phyloP scores from a whole-genome alignment of 345 rosid species.

The Moricandia arvensis region DNA sequence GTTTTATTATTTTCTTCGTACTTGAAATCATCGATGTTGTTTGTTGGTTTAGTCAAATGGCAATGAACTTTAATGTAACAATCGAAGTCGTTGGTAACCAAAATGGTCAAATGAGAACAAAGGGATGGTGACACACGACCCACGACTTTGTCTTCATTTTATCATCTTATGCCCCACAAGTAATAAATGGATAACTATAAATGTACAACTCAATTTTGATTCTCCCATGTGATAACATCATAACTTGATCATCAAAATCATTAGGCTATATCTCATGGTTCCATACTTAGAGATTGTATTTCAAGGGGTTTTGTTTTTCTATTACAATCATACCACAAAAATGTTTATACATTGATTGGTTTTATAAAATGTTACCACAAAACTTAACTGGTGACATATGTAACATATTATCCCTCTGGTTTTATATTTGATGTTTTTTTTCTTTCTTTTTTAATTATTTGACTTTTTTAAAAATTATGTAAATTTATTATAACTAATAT shows the following conservation, averaged over 20 bases:
- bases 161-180: conserved; percentile 27
- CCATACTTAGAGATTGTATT: neutral
- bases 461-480: too few relatives aligned
- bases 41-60: neutral
- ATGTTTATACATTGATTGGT: too few relatives aligned
- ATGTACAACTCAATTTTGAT: neutral
- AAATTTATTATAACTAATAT: too few relatives aligned
- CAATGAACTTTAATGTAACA: conserved; percentile 1
- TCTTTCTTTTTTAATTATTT: too few relatives aligned
- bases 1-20: neutral
- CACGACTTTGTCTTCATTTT: neutral
- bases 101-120: conserved; percentile 13
- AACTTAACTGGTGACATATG: too few relatives aligned
- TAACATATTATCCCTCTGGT: too few relatives aligned
- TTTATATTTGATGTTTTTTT: too few relatives aligned
- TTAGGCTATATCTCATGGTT: neutral
- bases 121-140: neutral
- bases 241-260: neutral
- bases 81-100: conserved; percentile 24
- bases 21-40: neutral
- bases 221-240: neutral
- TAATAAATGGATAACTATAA: neutral
- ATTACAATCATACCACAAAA: too few relatives aligned
- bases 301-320: neutral
- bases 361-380: too few relatives aligned